These are phyloP conservation scores for Xylariales sp. DNA, from an alignment of 2,329 filamentous ascomycete species.

Conservation along the genomic window DNA sequence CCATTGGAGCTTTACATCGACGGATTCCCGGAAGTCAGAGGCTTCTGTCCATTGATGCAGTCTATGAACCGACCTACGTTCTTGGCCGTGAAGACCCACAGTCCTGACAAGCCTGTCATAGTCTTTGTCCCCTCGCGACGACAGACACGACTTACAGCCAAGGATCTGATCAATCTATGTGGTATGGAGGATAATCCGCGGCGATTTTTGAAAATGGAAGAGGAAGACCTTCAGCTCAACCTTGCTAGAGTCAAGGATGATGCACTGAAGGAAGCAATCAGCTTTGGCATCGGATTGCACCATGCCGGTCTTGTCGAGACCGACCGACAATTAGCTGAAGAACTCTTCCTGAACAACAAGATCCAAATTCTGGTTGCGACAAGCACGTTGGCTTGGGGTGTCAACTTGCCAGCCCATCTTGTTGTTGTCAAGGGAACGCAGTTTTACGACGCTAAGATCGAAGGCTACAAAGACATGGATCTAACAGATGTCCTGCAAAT, in stretches of 20 bases:
- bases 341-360: conserved; percentile 95
- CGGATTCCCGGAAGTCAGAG: conserved; percentile 89
- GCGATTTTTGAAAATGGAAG: conserved; percentile 87
- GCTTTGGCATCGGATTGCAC: conserved; percentile 94
- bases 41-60: conserved; percentile 97
- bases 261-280: conserved; percentile 86
- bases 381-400: conserved; percentile 95
- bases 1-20: conserved; percentile 96
- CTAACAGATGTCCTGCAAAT: conserved; percentile 97
- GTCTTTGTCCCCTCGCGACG: conserved; percentile 95
- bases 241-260: conserved; percentile 90
- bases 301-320: conserved; percentile 95
- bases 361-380: conserved; percentile 96
- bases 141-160: conserved; percentile 90
- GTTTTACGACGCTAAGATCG: conserved; percentile 95
- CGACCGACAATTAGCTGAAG: conserved; percentile 85
- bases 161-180: conserved; percentile 94
- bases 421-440: conserved; percentile 98
- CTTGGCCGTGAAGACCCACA: conserved; percentile 92
- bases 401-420: conserved; percentile 93
- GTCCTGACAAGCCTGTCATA: conserved; percentile 93
- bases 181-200: conserved; percentile 98
- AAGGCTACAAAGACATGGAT: conserved; percentile 98
- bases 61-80: conserved; percentile 98
- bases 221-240: conserved; percentile 87